Base-by-base conservation (phyloP, 768 basidiomycete genomes). In the Russula sp. region DNA sequence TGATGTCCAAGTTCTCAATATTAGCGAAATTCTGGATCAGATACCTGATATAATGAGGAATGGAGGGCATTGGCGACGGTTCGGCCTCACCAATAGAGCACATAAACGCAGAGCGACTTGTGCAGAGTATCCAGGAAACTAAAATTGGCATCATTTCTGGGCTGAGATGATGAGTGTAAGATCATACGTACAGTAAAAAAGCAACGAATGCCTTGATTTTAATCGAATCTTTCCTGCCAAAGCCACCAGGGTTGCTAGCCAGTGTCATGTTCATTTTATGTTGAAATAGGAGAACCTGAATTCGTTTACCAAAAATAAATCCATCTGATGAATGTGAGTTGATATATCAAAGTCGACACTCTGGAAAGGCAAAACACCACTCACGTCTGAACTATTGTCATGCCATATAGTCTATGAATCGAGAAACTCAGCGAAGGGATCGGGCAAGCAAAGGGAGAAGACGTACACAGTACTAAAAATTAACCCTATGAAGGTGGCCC, bases 91-190 rank as follows among this genome's bases (percentile, higher is more conserved):
- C 76, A 77, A 58, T 81, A 81, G 45, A 81, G 75, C 1, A 79
- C 68, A 29, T 76, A 71, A 3, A 75, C 74, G 65, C 77, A 79
- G 3, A 81, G 67, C 18, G 73, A 66, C 13, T 81, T 67, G 65
- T 82, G 81, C 2, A 73, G 46, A 0, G 77, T 77, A 68, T 82
- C 80, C 58, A 80, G 65, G 16, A 76, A 1, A 68, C 78, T 79
- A 53, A 29, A 16, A 35, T 18, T 18, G 25, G 25, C 36, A 36
- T 43, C 7, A 25, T 7, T 13, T 29, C 10, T 39, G 13, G 36
- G 34, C 16, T 13, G 36, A 10, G 10, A 11, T 39, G 3, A 32
- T 43, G 13, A 46, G 16, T 51, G 45, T 29, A 3, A 29, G 25
- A 29, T 29, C 25, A 1, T 29, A 29, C 25, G 25, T 29, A 29